Percentiles rank a stretch among this genome's conserved stretches.
phyloP scores from a whole-genome alignment of 768 basidiomycete genomes.

The Russula olivacea region DNA sequence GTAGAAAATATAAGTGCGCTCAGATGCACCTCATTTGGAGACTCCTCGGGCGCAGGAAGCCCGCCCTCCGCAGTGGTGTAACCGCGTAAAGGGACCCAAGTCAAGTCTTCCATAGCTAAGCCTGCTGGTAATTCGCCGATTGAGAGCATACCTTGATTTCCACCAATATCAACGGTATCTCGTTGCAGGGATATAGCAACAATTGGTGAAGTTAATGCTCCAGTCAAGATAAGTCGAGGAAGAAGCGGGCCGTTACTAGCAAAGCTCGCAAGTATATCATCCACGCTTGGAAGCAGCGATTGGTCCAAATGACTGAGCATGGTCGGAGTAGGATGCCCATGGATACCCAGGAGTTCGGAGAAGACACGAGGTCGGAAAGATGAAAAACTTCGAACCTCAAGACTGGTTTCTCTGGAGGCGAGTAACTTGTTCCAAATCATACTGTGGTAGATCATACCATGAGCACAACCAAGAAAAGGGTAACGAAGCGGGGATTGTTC shows the following conservation, averaged over 20 bases:
- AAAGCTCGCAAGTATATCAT: constrained; percentile 30
- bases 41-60: constrained; percentile 47
- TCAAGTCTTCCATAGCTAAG: constrained; percentile 44
- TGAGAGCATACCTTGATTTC: constrained; percentile 58
- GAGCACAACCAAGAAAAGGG: neutral
- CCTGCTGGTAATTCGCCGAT: constrained; percentile 58
- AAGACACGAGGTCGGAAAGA: constrained; percentile 10
- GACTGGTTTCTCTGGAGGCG: neutral
- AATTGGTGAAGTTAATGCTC: constrained; percentile 40
- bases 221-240: constrained; percentile 31
- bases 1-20: neutral
- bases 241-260: constrained; percentile 33
- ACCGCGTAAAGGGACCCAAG: constrained; percentile 57
- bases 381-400: neutral
- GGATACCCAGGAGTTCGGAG: constrained; percentile 19
- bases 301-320: neutral
- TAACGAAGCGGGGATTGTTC: neutral
- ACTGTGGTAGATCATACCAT: constrained; percentile 10
- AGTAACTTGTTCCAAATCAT: constrained; percentile 25
- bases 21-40: constrained; percentile 52
- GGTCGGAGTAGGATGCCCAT: neutral
- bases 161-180: constrained; percentile 60
- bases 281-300: neutral
- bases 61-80: constrained; percentile 52
- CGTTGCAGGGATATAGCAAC: constrained; percentile 58